Evolutionary conservation across 2,329 filamentous ascomycete species (phyloP), one percentile per base, ranked within the genome.

Genomic region (Xylariaceae sp.): DNA sequence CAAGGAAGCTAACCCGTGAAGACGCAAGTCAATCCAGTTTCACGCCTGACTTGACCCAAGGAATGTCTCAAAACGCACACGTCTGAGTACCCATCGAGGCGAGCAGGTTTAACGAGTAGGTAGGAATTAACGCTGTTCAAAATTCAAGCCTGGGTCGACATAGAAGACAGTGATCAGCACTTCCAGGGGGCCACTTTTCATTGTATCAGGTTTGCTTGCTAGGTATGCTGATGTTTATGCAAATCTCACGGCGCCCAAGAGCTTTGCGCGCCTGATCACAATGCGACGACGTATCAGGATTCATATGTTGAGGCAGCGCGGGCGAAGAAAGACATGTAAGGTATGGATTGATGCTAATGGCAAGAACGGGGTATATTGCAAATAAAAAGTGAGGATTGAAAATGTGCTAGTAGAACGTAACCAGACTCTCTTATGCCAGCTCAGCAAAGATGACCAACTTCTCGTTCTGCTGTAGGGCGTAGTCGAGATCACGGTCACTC

Each of bases 401-500:
- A 65, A 53, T 55, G 60, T 58, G 62, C 60, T 47, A 59, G 37
- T 42, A 9, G 30, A 34, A 15, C 39, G 51, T 57, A 5, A 30
- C 53, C 53, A 51, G 48, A 51, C 59, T 74, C 23, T 30, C 23
- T 30, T 73, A 82, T 62, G 76, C 73, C 57, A 77, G 75, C 65
- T 87, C 83, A 37, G 89, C 87, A 65, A 86, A 89, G 30, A 97
- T 78, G 56, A 92, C 85, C 64, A 97, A 79, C 77, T 97, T 97
- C 65, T 92, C 88, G 74, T 96, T 96, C 67, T 91, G 80, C 67
- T 89, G 83, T 64, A 97, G 78, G 2, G 93, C 93, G 65, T 84
- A 81, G 64, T 92, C 87, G 55, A 97, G 77, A 72, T 97, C 92
- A 63, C 88, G 82, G 71, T 97, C 87, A 73, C 85, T 92, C 70